These are phyloP conservation scores for Colletotrichum agaves DNA, from an alignment of 2,329 filamentous ascomycete genomes.

Conservation along the genomic window DNA sequence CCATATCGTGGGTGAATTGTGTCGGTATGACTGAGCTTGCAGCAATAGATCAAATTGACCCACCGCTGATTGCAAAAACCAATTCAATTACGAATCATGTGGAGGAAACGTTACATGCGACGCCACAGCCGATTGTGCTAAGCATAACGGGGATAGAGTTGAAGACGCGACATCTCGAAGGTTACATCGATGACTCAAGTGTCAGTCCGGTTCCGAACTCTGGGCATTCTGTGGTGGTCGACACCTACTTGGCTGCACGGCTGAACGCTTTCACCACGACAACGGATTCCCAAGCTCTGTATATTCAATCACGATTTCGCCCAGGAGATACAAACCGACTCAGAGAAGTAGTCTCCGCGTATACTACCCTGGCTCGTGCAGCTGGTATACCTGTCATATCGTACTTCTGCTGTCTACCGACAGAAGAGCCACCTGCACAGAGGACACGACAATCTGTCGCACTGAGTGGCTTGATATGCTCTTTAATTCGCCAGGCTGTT, in stretches of 20 bases:
- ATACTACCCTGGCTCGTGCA: conserved; percentile 13
- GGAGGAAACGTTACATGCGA: background rate
- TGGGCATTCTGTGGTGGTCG: background rate
- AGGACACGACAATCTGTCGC: conserved; percentile 35
- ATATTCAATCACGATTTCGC: background rate
- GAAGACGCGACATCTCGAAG: background rate
- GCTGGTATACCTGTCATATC: conserved; percentile 31
- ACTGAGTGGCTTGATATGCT: conserved; percentile 6
- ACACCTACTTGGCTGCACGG: background rate
- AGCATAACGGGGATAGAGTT: background rate
- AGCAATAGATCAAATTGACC: too few relatives aligned
- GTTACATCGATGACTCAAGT: background rate
- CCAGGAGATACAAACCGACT: background rate
- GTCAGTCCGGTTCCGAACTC: background rate
- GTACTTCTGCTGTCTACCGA: conserved; percentile 31
- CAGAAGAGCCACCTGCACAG: conserved; percentile 15
- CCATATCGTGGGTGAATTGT: background rate
- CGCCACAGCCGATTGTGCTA: background rate
- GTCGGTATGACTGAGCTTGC: too few relatives aligned
- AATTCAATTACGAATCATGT: too few relatives aligned
- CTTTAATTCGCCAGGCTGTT: background rate
- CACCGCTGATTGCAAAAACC: too few relatives aligned
- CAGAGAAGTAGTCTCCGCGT: conserved; percentile 10
- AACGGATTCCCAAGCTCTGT: background rate
- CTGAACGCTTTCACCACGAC: background rate